Conservation (phyloP, 352 stramenopile species). For the Aphanomyces stellatus region DNA sequence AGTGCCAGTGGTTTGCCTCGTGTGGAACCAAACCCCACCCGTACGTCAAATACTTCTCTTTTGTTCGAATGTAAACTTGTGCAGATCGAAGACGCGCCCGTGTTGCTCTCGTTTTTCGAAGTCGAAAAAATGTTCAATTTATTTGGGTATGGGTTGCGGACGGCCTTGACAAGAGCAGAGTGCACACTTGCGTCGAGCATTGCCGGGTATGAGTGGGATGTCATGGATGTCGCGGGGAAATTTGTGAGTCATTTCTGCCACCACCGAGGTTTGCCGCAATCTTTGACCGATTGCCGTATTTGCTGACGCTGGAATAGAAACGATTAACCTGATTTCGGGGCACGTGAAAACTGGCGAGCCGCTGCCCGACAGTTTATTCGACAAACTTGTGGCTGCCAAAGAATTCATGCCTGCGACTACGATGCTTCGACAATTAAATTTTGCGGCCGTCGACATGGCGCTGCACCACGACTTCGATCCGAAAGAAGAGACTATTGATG, state of each 20-base stretch:
- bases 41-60: slow-evolving; percentile 51
- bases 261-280: slow-evolving; percentile 39
- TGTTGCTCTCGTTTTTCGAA: not conserved
- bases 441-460: not conserved
- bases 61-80: too few relatives aligned
- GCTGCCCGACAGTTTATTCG: slow-evolving; percentile 90
- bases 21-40: slow-evolving; percentile 94
- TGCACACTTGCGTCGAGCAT: not conserved
- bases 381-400: slow-evolving; percentile 92
- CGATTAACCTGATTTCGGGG: slow-evolving; percentile 44
- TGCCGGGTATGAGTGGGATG: slow-evolving; percentile 86
- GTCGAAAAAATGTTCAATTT: not conserved
- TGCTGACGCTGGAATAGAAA: not conserved
- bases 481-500: not conserved
- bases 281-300: not conserved
- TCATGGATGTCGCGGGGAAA: slow-evolving; percentile 95
- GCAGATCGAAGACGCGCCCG: not conserved
- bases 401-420: slow-evolving; percentile 85
- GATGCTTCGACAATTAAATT: too few relatives aligned
- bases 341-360: slow-evolving; percentile 83
- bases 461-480: not conserved
- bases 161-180: not conserved
- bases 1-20: slow-evolving; percentile 95
- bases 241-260: slow-evolving; percentile 99
- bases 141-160: not conserved